A percentile compares a stretch with the other conserved stretches of the same genome.
These are phyloP conservation scores for Cercospora sp. DNA, from an alignment of 2,329 filamentous ascomycete species.

Conservation along the genomic window DNA sequence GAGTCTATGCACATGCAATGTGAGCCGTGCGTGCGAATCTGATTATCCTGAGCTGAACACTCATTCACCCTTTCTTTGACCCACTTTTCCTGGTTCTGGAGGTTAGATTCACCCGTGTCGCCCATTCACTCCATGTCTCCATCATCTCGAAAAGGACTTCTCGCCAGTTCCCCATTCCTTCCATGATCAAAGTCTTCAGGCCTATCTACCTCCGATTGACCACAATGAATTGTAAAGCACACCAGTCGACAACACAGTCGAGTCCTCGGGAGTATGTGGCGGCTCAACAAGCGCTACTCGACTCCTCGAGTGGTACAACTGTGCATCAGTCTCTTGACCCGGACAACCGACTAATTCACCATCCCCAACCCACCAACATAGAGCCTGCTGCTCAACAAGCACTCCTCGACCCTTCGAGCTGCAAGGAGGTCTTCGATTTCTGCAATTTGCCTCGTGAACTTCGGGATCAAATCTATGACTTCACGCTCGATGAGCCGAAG, in stretches of 20 bases:
- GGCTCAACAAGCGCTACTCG: not conserved
- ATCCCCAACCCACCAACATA: no score
- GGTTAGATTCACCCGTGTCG: no score
- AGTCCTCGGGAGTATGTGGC: not conserved
- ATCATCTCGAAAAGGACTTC: no score
- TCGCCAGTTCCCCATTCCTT: no score
- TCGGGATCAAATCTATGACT: not conserved
- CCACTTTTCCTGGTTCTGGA: no score
- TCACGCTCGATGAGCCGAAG: not conserved
- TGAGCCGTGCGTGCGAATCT: not conserved
- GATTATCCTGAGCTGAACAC: not conserved
- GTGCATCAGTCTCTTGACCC: no score
- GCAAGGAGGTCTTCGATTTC: not conserved
- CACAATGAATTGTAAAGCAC: not conserved
- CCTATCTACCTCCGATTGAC: not conserved
- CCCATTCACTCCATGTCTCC: no score
- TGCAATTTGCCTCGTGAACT: not conserved
- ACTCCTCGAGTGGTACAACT: no score
- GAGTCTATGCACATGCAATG: not conserved
- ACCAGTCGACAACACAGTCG: not conserved
- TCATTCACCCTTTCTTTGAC: not conserved
- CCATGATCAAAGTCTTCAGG: not conserved
- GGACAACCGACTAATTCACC: no score
- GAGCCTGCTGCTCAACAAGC: not conserved
- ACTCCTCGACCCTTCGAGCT: not conserved